Evolutionary conservation across 148 eudicot genomes (phyloP).

Genomic region (Fagopyrum esculentum): DNA sequence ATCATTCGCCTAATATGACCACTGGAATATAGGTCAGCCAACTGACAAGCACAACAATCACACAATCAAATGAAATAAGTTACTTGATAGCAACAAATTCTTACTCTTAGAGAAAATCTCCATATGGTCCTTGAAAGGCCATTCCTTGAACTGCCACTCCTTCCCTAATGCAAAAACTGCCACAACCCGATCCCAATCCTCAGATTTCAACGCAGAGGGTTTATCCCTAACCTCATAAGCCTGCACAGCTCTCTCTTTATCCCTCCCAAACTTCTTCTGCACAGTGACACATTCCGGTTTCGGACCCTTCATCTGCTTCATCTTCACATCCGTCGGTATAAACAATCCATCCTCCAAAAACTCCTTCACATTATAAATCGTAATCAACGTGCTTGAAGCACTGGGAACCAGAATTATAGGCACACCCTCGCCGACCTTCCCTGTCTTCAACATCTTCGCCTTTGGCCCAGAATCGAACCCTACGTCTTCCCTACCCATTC

Average conservation of each 20-base stretch:
- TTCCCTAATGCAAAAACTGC: slow-evolving; percentile 90
- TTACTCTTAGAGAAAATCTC: slow-evolving; percentile 82
- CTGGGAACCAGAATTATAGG: slow-evolving; percentile 91
- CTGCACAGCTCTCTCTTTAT: slow-evolving; percentile 58
- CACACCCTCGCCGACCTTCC: slow-evolving; percentile 88
- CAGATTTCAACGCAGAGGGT: slow-evolving; percentile 71
- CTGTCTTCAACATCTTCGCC: slow-evolving; percentile 52
- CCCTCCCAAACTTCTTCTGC: slow-evolving; percentile 95
- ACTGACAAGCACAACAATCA: neutral
- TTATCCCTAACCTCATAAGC: slow-evolving; percentile 98
- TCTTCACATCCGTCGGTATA: slow-evolving; percentile 74
- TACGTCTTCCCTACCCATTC: slow-evolving; percentile 28
- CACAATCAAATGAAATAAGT: neutral
- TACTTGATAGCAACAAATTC: slow-evolving; percentile 2
- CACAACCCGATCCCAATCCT: slow-evolving; percentile 97
- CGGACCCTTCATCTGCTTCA: slow-evolving; percentile 76
- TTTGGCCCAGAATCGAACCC: slow-evolving; percentile 40
- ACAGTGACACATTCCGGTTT: slow-evolving; percentile 96
- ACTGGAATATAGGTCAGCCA: neutral
- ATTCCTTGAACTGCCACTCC: slow-evolving; percentile 96
- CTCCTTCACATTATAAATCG: slow-evolving; percentile 92
- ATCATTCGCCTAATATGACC: neutral
- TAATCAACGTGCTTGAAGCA: slow-evolving; percentile 78
- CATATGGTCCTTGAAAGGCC: slow-evolving; percentile 91
- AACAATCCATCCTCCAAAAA: slow-evolving; percentile 92